phyloP scores from a whole-genome alignment of 108 stramenopile species.

The Nitzschia inconspicua region DNA sequence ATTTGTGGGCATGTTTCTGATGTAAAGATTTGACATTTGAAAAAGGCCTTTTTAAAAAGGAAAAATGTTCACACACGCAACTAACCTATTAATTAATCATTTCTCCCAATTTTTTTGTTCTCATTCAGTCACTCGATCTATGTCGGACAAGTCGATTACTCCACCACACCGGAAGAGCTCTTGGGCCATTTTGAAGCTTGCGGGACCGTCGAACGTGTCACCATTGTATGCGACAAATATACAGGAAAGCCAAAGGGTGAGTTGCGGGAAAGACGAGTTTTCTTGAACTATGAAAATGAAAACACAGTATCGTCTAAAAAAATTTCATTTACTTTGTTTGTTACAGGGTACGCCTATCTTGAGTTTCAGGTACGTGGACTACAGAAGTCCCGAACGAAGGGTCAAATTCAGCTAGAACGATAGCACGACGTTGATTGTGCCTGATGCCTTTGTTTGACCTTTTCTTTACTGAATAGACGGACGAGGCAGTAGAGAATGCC shows the following conservation, averaged over 20 bases:
- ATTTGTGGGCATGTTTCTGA: too few species aligned
- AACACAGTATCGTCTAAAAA: not conserved
- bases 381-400: too few species aligned
- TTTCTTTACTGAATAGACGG: conserved; percentile 37
- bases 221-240: conserved; percentile 96
- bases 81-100: not conserved
- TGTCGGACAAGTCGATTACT: conserved; percentile 98
- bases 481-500: conserved; percentile 90
- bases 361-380: conserved; percentile 87
- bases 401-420: too few species aligned
- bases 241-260: conserved; percentile 90
- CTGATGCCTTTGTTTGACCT: too few species aligned
- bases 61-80: too few species aligned
- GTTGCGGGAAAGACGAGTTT: too few species aligned
- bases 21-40: too few species aligned
- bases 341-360: conserved; percentile 67
- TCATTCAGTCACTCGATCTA: conserved; percentile 62
- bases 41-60: too few species aligned
- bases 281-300: not conserved
- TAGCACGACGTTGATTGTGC: too few species aligned
- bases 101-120: not conserved
- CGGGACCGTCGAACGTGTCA: conserved; percentile 96
- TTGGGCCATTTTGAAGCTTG: conserved; percentile 93
- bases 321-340: conserved; percentile 6
- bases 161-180: conserved; percentile 92